Evolutionary conservation across 1,284 basidiomycete species (phyloP).

Genomic region (Melampsora larici-populina): DNA sequence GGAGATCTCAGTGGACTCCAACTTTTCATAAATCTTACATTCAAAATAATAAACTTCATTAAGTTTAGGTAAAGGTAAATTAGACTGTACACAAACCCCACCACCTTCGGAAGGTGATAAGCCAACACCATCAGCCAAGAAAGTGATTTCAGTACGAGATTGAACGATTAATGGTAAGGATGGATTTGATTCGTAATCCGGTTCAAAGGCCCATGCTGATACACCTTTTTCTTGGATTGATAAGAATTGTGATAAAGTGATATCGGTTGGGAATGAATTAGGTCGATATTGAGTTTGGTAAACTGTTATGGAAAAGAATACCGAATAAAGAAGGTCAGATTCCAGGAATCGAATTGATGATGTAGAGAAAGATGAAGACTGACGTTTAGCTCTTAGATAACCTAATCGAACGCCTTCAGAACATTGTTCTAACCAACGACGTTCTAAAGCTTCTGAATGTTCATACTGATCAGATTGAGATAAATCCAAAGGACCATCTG

Average conservation of each 20-base stretch:
- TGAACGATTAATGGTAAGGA: conserved; percentile 79
- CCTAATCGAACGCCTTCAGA: conserved; percentile 66
- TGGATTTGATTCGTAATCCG: conserved; percentile 81
- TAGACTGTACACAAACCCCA: conserved; percentile 87
- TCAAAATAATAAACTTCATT: conserved; percentile 99
- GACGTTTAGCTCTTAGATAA: conserved; percentile 84
- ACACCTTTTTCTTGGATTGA: conserved; percentile 98
- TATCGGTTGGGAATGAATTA: conserved; percentile 87
- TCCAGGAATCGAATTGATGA: no score
- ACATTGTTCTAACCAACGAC: conserved; percentile 84
- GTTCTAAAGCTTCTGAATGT: conserved; percentile 77
- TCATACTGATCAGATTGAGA: conserved; percentile 76
- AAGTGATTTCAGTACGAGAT: conserved; percentile 88
- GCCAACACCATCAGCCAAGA: conserved; percentile 86
- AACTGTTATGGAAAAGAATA: no score
- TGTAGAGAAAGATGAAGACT: conserved; percentile 51
- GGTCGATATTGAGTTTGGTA: conserved; percentile 87
- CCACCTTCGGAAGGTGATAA: conserved; percentile 58
- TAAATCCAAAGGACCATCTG: conserved; percentile 89
- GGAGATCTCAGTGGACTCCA: conserved; percentile 73
- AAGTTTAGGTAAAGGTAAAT: conserved; percentile 85
- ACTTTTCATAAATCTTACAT: conserved; percentile 94
- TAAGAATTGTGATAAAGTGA: conserved; percentile 91
- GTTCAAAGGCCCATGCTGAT: conserved; percentile 94
- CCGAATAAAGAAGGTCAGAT: no score